Evolutionary conservation across 2,329 filamentous ascomycete genomes (phyloP), one percentile per base, ranked within the genome.

Genomic region (Clarireedia homoeocarpa): DNA sequence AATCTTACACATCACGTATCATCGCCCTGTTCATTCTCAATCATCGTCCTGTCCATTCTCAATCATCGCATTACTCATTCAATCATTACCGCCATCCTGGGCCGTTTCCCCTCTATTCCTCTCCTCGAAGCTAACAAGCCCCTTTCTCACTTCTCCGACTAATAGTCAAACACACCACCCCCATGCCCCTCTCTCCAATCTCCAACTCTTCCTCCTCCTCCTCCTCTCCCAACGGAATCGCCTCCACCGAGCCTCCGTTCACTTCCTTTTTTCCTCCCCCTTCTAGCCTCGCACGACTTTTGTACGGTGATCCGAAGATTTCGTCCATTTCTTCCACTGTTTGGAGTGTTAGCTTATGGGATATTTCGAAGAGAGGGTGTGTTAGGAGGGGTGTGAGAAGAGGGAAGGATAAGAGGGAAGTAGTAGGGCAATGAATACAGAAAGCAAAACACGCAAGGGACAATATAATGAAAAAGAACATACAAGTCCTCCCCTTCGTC

Each of bases 311-410:
- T 23, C 62, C 63, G 51, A 66, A 66, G 30, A 65, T 47, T 15
- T 57, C 58, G 57, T 91, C 88, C 59, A 91, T 86, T 68, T 91
- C 85, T 71, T 91, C 88, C 2, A 91, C 46, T 48, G 17, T 30
- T 12, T 40, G 0, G 7, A 30, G 15, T 17, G 14, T 15, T 14
- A 40, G 14, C 17, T 40, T 40, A 17, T 15, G 14, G 6, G 12
- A 40, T 5, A 17, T 6, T 3, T 40, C 10, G 17, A 40, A 40
- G 6, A 40, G 17, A 30, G 7, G 2, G 20, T 20, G 20, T 4
- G 6, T 4, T 2, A 17, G 6, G 9, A 14, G 5, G 38, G 17
- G 14, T 14, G 14, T 40, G 3, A 17, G 15, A 46, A 12, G 12
- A 12, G 24, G 17, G 9, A 26, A 26, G 2, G 20, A 20, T 45